Evolutionary conservation across 495 filamentous ascomycete genomes (phyloP).

Genomic region (Penicillium arizonense): DNA sequence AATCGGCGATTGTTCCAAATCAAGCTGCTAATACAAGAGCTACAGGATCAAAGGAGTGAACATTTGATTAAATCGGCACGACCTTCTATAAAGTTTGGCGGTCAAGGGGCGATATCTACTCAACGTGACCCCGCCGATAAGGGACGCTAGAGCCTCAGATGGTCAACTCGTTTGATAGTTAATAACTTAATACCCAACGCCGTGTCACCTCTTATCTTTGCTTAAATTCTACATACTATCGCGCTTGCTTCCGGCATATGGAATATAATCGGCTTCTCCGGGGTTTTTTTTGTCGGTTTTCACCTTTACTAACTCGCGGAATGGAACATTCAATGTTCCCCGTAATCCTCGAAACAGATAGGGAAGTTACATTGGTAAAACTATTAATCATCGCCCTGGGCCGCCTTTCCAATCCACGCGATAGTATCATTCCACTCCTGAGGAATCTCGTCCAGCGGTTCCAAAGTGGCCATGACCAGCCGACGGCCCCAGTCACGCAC

Average conservation of each 20-base stretch:
- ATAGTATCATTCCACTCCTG: constrained; percentile 30
- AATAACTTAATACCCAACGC: too few species aligned
- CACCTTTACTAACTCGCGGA: too few species aligned
- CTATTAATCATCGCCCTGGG: constrained; percentile 14
- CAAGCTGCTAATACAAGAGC: not conserved
- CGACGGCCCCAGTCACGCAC: constrained; percentile 36
- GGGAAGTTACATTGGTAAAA: too few species aligned
- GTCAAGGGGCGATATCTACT: not conserved
- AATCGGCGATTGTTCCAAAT: not conserved
- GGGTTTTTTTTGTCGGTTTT: too few species aligned
- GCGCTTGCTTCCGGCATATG: too few species aligned
- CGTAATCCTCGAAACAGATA: too few species aligned
- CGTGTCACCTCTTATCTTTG: too few species aligned
- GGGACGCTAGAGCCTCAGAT: not conserved
- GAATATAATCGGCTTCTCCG: too few species aligned
- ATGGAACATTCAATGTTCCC: too few species aligned
- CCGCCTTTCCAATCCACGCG: constrained; percentile 30
- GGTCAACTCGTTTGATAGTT: too few species aligned
- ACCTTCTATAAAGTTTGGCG: not conserved
- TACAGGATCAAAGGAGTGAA: not conserved
- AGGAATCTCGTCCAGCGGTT: constrained; percentile 29
- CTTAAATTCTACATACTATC: too few species aligned
- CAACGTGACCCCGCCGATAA: not conserved
- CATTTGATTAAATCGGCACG: not conserved
- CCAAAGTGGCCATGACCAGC: constrained; percentile 31